Evolutionary conservation across 257 asterid genomes (phyloP), one percentile per base, ranked within the genome.

Genomic region (Rubia yunnanensis): DNA sequence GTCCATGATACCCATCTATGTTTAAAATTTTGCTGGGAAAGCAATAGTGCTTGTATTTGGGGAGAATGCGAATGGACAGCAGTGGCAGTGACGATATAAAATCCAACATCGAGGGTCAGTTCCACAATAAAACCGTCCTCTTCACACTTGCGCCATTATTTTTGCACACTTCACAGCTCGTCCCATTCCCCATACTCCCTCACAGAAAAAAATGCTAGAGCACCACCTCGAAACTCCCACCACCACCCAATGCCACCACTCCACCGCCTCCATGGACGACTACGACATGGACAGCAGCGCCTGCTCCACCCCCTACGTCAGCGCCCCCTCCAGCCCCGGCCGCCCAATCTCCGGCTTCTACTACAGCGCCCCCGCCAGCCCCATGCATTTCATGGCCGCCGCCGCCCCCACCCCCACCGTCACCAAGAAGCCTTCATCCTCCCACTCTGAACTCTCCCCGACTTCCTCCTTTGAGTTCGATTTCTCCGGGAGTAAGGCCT

Each of bases 311-410:
- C 98, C 98, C 13, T 91, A 83, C 73, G 98, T 88, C 23, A 86
- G 95, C 52, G 98, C 98, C 10, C 98, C 98, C 5, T 88, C 96
- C 22, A 86, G 95, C 71, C 98, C 98, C 7, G 81, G 88, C 70
- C 96, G 87, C n/a, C n/a, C n/a, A n/a, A n/a, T n/a, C n/a, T n/a
- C 82, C n/a, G 90, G 89, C 22, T 91, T 74, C 73, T 91, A 84
- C 76, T 86, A 86, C 67, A 88, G 96, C 66, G 98, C 98, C 30
- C 96, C 98, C 6, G 78, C 95, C 3, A 91, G 96, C 48, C 96
- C 98, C 73, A 83, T 82, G 94, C 98, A 91, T 65, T 91, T 85
- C 30, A 57, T 85, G 26, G 68, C 81, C 3, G 83, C 96, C 7
- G n/a, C 75, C 5, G 10, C 74, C 0, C 34, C 75, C 14, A 55